phyloP scores from a whole-genome alignment of 306 rosid species.

The Acacia melanoxylon region DNA sequence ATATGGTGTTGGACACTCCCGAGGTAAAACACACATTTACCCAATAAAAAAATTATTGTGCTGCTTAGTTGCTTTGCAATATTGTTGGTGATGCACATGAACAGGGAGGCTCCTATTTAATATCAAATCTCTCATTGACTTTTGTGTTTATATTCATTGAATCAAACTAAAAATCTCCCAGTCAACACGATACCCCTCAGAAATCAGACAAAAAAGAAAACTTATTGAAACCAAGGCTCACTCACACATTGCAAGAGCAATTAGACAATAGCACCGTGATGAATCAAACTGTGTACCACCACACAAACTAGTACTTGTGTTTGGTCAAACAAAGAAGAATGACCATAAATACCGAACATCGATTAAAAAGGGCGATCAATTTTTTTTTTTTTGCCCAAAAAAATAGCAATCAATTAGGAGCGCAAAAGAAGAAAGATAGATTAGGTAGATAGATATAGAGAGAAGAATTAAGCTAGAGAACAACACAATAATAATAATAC shows the following conservation, averaged over 20 bases:
- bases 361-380: no score
- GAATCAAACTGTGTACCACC: not conserved
- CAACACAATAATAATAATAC: conserved; percentile 12
- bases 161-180: not conserved
- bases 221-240: not conserved
- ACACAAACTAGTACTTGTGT: not conserved
- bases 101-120: not conserved
- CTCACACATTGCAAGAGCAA: not conserved
- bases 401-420: not conserved
- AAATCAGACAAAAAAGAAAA: not conserved
- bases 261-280: not conserved
- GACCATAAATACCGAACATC: no score
- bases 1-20: no score
- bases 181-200: not conserved
- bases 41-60: not conserved
- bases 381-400: no score
- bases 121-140: not conserved
- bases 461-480: not conserved
- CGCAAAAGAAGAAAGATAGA: not conserved
- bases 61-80: not conserved
- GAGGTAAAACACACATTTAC: no score
- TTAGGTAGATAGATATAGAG: not conserved
- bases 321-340: conserved; percentile 1
- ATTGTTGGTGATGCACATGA: not conserved
- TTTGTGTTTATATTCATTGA: not conserved